Evolutionary conservation across 306 rosid genomes (phyloP).

Genomic region (Casuarina cunninghamiana): DNA sequence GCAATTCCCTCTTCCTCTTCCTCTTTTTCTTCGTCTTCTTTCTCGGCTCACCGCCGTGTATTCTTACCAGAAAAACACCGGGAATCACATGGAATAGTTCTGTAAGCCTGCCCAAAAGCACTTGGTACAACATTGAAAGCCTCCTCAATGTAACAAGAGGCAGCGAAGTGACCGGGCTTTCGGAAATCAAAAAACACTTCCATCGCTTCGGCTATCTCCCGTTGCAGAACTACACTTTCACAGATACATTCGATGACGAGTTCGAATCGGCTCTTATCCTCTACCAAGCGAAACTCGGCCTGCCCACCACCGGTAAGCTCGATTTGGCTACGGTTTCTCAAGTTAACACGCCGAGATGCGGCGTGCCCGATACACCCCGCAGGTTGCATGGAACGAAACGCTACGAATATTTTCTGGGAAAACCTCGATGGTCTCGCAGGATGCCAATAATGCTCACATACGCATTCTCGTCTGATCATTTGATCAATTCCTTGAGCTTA

Average conservation of each 20-base stretch:
- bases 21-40: constrained; percentile 33
- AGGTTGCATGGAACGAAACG: constrained; percentile 31
- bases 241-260: constrained; percentile 29
- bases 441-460: constrained; percentile 72
- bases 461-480: constrained; percentile 46
- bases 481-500: constrained; percentile 38
- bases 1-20: neutral
- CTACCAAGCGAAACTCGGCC: constrained; percentile 54
- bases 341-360: constrained; percentile 55
- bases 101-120: constrained; percentile 6
- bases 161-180: constrained; percentile 29
- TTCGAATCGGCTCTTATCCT: constrained; percentile 36
- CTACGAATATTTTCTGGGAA: constrained; percentile 62
- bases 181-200: constrained; percentile 47
- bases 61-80: constrained; percentile 15
- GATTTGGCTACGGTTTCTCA: constrained; percentile 43
- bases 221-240: constrained; percentile 14
- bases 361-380: constrained; percentile 39
- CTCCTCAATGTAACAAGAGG: constrained; percentile 30
- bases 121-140: constrained; percentile 7
- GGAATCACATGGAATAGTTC: neutral
- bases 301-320: constrained; percentile 50
- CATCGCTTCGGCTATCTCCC: constrained; percentile 49
- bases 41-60: constrained; percentile 23
- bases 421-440: constrained; percentile 66